Percentiles rank a stretch among this genome's conserved stretches.
These are phyloP conservation scores for Fusarium globosum DNA, from an alignment of 2,329 filamentous ascomycete genomes.

Conservation along the genomic window DNA sequence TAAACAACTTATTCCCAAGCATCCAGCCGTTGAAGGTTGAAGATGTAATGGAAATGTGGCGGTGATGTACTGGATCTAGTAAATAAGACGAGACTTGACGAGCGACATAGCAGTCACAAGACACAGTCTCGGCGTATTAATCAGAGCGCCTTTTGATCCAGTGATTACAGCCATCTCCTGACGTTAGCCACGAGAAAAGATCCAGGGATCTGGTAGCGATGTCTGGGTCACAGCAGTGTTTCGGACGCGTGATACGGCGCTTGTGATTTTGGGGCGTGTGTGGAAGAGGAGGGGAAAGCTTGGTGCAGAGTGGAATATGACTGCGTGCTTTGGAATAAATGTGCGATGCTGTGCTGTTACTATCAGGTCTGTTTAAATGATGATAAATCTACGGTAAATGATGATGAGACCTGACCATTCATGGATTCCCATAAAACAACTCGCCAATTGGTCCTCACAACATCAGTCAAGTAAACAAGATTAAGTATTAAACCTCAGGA, in stretches of 20 bases:
- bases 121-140: too few relatives aligned
- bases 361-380: too few relatives aligned
- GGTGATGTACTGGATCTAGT: not conserved
- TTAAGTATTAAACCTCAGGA: not conserved
- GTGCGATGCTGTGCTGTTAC: too few relatives aligned
- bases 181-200: fast-evolving
- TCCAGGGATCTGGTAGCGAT: not conserved
- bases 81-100: too few relatives aligned
- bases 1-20: not conserved
- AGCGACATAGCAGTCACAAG: too few relatives aligned
- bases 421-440: fast-evolving
- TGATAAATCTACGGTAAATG: fast-evolving
- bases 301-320: not conserved
- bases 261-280: not conserved
- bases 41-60: not conserved
- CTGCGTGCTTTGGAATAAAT: not conserved
- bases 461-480: not conserved
- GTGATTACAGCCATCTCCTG: too few relatives aligned
- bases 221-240: not conserved
- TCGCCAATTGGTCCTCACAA: too few relatives aligned
- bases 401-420: fast-evolving
- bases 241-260: too few relatives aligned
- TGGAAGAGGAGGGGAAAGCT: not conserved
- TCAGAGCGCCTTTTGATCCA: too few relatives aligned
- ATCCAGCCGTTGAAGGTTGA: not conserved